These are phyloP conservation scores for Phycomyces blakesleeanus DNA, from an alignment of 192 early-diverging fungal genomes.

Conservation along the genomic window DNA sequence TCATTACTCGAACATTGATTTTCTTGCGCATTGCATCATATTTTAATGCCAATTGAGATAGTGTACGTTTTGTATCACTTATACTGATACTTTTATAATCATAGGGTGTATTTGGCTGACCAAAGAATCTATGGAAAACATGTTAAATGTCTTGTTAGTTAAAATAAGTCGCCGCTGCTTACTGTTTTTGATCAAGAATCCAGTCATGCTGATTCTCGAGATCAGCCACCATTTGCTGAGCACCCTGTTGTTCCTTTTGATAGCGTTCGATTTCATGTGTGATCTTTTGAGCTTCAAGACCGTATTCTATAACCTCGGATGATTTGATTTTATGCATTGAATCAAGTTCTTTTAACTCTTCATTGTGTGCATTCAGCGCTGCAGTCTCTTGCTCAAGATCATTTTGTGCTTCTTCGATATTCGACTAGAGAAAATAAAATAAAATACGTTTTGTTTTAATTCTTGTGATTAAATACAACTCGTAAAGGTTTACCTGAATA, in stretches of 20 bases:
- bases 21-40: slow-evolving; percentile 78
- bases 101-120: slow-evolving; percentile 73
- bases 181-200: slow-evolving; percentile 87
- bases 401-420: background rate
- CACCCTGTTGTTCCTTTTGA: slow-evolving; percentile 54
- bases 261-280: slow-evolving; percentile 73
- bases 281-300: slow-evolving; percentile 79
- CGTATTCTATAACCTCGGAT: slow-evolving; percentile 59
- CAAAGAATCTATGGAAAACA: slow-evolving; percentile 62
- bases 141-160: no score
- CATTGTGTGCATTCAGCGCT: slow-evolving; percentile 70
- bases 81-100: slow-evolving; percentile 82
- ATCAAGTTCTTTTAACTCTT: slow-evolving; percentile 72
- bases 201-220: slow-evolving; percentile 67
- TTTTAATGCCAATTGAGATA: slow-evolving; percentile 73
- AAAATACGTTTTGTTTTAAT: no score
- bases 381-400: slow-evolving; percentile 48
- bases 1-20: slow-evolving; percentile 93
- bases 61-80: slow-evolving; percentile 64
- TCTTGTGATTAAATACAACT: no score
- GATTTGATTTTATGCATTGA: slow-evolving; percentile 61
- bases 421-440: background rate
- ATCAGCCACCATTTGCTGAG: slow-evolving; percentile 41
- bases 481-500: slow-evolving; percentile 9
- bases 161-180: slow-evolving; percentile 26